Percentiles rank a stretch among this genome's conserved stretches.
Conservation (phyloP, 1,139 yeast genomes). For the Kurtzmaniella quercitrusa region DNA sequence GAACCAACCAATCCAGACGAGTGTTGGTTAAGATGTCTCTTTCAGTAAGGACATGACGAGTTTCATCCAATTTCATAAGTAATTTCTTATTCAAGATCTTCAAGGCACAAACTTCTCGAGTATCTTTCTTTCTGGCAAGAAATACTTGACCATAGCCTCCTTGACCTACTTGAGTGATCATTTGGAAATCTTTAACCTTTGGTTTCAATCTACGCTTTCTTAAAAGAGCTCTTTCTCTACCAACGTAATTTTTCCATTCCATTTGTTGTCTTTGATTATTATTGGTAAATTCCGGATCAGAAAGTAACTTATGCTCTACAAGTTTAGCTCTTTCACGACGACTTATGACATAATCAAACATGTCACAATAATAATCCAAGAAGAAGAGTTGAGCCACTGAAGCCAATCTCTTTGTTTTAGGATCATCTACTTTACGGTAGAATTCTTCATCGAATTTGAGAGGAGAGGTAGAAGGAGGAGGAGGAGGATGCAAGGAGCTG, state of each 20-base stretch:
- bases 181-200: constrained; percentile 90
- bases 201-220: constrained; percentile 90
- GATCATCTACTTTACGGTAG: constrained; percentile 56
- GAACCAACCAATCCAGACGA: constrained; percentile 93
- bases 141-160: constrained; percentile 99
- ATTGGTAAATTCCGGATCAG: constrained; percentile 34
- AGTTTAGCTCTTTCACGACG: constrained; percentile 75
- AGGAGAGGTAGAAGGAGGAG: constrained; percentile 9
- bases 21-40: constrained; percentile 94
- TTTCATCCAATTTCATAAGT: constrained; percentile 85
- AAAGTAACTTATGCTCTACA: constrained; percentile 55
- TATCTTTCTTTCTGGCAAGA: constrained; percentile 89
- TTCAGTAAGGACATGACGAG: constrained; percentile 92
- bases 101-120: constrained; percentile 92
- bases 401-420: constrained; percentile 81
- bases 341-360: constrained; percentile 86
- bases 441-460: constrained; percentile 40
- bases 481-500: constrained; percentile 6
- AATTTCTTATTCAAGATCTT: constrained; percentile 87
- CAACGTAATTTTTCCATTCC: constrained; percentile 79
- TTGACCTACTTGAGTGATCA: constrained; percentile 97
- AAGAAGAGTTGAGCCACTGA: constrained; percentile 83
- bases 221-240: constrained; percentile 79
- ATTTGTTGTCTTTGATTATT: constrained; percentile 48
- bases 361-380: constrained; percentile 92